Conservation (phyloP, 495 filamentous ascomycete species). For the Podospora tetraspora region DNA sequence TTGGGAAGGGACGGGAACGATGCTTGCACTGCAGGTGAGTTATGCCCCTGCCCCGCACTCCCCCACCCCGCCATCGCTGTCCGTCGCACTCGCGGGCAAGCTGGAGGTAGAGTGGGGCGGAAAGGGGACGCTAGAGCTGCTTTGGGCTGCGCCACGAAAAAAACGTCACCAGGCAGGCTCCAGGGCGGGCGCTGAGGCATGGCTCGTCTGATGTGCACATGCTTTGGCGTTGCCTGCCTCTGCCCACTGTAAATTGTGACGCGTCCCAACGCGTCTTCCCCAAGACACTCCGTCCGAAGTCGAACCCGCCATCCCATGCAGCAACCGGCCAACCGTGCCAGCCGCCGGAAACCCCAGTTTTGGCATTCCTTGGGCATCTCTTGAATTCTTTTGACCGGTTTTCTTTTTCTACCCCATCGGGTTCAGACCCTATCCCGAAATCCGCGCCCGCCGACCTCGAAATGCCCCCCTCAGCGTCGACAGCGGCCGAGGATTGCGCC, state of each 20-base stretch:
- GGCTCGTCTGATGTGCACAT: background rate
- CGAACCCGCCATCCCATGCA: background rate
- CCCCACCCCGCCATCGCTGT: background rate
- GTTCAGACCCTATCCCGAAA: background rate
- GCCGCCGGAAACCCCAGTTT: background rate
- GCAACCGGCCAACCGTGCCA: background rate
- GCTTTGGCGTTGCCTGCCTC: background rate
- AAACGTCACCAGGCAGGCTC: background rate
- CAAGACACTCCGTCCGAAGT: background rate
- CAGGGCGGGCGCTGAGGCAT: background rate
- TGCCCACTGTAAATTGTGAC: background rate
- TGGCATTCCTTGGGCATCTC: background rate
- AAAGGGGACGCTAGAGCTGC: background rate
- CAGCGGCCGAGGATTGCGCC: conserved; percentile 42
- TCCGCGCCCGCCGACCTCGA: background rate
- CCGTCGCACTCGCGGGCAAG: background rate
- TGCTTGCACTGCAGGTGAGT: background rate
- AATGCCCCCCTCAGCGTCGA: conserved; percentile 21
- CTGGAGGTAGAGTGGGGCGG: background rate
- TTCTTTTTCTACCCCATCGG: background rate
- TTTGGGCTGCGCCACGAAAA: background rate
- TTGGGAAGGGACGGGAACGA: background rate
- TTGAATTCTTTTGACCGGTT: background rate
- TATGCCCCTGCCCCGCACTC: background rate
- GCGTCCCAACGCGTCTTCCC: conserved; percentile 6